A percentile compares a stretch with the other conserved stretches of the same genome.
Evolutionary conservation across 2,329 filamentous ascomycete genomes (phyloP).

Genomic region (Colletotrichum sublineola): DNA sequence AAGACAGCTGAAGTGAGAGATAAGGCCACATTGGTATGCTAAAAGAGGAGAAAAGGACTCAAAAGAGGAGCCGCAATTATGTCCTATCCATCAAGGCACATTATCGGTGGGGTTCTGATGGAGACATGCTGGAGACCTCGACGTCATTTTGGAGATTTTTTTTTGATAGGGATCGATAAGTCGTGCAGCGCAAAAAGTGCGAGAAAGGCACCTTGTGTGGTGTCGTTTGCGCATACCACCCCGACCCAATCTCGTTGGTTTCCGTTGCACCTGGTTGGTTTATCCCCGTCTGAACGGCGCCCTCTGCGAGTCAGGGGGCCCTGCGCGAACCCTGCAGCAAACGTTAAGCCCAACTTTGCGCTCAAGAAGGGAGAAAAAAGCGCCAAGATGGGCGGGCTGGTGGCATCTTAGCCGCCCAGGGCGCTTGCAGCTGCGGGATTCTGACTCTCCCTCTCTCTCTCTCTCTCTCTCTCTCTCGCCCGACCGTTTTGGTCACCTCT

Average conservation of each 20-base stretch:
- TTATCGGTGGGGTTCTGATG: constrained; percentile 36
- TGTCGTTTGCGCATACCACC: constrained; percentile 11
- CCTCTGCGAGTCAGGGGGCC: constrained; percentile 37
- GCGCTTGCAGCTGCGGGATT: constrained; percentile 39
- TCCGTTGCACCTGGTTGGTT: constrained; percentile 25
- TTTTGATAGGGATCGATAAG: constrained; percentile 34
- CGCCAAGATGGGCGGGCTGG: constrained; percentile 23
- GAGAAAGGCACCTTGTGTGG: constrained; percentile 11
- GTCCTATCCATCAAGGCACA: constrained; percentile 34
- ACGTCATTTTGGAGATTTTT: constrained; percentile 36
- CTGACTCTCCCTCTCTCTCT: constrained; percentile 7
- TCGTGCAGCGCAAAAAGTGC: constrained; percentile 12
- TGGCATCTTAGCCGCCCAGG: constrained; percentile 26
- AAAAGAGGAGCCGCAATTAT: constrained; percentile 37
- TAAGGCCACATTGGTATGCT: neutral
- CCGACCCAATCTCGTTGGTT: constrained; percentile 1
- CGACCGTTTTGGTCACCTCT: constrained; percentile 5
- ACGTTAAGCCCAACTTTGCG: constrained; percentile 4
- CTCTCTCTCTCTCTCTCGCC: neutral
- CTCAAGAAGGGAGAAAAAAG: constrained; percentile 15
- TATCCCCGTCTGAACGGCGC: constrained; percentile 3
- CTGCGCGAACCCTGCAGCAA: constrained; percentile 34
- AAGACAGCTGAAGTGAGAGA: neutral
- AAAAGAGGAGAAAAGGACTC: constrained; percentile 3
- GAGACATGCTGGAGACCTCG: constrained; percentile 29